These are phyloP conservation scores for Trifolium repens DNA, from an alignment of 306 rosid genomes.

Conservation along the genomic window DNA sequence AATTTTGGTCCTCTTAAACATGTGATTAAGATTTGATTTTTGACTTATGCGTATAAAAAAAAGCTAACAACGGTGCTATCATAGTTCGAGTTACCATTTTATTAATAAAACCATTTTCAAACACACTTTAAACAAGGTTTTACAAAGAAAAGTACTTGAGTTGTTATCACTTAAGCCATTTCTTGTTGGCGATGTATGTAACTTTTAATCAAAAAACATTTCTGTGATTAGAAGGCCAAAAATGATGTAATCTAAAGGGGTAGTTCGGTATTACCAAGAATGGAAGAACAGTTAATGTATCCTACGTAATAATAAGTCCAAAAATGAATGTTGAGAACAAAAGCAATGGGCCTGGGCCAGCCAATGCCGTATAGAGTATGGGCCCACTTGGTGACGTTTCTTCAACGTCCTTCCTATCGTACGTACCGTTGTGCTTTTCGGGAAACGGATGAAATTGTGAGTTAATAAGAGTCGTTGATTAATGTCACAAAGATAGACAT, in stretches of 20 bases:
- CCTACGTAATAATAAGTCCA: neutral
- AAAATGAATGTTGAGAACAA: neutral
- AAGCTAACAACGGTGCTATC: no score
- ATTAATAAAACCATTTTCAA: no score
- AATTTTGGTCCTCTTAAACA: no score
- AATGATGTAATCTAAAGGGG: neutral
- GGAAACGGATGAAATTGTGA: neutral
- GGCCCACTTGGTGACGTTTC: conserved; percentile 29
- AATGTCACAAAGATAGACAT: no score
- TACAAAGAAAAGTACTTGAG: neutral
- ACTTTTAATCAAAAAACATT: neutral
- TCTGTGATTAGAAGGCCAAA: neutral
- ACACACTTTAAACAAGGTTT: no score
- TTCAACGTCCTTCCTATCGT: neutral
- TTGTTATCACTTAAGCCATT: neutral
- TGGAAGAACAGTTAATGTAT: neutral
- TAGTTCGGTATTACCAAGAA: neutral
- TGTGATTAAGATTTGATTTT: no score
- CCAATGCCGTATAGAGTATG: neutral
- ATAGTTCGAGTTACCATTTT: no score
- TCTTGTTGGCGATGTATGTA: neutral
- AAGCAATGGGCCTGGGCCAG: conserved; percentile 21
- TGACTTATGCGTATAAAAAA: no score
- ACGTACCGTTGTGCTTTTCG: no score
- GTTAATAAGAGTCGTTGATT: conserved; percentile 16